These are phyloP conservation scores for Chaetomium sp. DNA, from an alignment of 2,329 filamentous ascomycete genomes.

Conservation along the genomic window DNA sequence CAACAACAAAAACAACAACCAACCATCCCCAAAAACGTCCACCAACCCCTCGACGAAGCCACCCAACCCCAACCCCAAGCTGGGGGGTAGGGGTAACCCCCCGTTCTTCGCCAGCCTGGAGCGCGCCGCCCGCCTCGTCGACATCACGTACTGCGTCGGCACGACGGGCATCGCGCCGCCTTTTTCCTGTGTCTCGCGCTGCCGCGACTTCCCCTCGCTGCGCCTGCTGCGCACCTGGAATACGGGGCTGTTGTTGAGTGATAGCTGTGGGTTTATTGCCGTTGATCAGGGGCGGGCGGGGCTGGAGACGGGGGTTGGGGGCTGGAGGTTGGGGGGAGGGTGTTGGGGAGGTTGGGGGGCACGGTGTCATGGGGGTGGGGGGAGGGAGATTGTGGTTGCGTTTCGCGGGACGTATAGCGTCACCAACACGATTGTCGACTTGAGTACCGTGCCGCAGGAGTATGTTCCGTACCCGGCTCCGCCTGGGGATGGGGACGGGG, in stretches of 20 bases:
- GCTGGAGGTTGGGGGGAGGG: not conserved
- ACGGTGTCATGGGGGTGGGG: conserved; percentile 18
- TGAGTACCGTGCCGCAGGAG: conserved; percentile 85
- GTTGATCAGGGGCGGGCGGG: conserved; percentile 61
- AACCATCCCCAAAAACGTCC: no score
- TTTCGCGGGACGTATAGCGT: conserved; percentile 96
- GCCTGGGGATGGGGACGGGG: conserved; percentile 38
- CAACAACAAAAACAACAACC: no score
- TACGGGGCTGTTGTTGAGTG: conserved; percentile 80
- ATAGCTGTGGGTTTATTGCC: conserved; percentile 92
- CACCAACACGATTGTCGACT: conserved; percentile 85
- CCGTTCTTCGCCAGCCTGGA: conserved; percentile 79
- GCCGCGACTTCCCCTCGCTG: conserved; percentile 78
- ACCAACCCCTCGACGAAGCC: no score
- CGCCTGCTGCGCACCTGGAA: conserved; percentile 86
- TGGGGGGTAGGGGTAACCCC: conserved; percentile 52
- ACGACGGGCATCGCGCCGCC: conserved; percentile 78
- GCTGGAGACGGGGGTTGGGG: conserved; percentile 25
- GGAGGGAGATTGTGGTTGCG: conserved; percentile 70
- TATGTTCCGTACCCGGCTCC: conserved; percentile 82
- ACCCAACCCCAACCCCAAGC: no score
- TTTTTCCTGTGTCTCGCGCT: conserved; percentile 83
- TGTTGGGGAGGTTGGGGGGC: not conserved
- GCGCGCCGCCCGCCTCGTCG: conserved; percentile 85
- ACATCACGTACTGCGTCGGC: conserved; percentile 93